Percentiles rank a stretch among this genome's conserved stretches.
phyloP scores from a whole-genome alignment of 495 filamentous ascomycete species.

The Annulohypoxylon stygium region DNA sequence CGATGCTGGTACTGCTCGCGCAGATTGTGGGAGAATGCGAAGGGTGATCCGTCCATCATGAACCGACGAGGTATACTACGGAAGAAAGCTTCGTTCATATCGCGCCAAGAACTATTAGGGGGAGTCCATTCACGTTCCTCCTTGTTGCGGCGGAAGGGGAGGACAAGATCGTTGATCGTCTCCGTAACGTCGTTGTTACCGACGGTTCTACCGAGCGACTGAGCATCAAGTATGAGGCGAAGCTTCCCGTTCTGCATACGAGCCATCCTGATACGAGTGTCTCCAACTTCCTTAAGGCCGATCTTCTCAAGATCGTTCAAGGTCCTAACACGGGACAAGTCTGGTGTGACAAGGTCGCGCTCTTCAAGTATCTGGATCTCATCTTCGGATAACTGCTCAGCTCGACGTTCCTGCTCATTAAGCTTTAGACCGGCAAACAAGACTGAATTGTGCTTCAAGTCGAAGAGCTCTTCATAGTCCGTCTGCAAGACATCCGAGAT shows the following conservation, averaged over 20 bases:
- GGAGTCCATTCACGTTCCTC: constrained; percentile 46
- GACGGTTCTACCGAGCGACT: constrained; percentile 46
- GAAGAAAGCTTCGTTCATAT: constrained; percentile 46
- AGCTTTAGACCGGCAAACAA: constrained; percentile 55
- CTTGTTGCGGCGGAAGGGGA: constrained; percentile 49
- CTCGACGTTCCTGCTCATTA: constrained; percentile 49
- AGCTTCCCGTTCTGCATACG: constrained; percentile 56
- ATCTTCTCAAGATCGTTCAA: constrained; percentile 52
- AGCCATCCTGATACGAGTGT: constrained; percentile 52
- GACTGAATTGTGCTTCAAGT: constrained; percentile 55
- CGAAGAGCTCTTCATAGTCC: constrained; percentile 60
- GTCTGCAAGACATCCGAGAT: constrained; percentile 56
- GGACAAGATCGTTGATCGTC: constrained; percentile 52
- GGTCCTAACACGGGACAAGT: constrained; percentile 50
- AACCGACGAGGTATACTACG: constrained; percentile 36
- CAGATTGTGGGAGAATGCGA: constrained; percentile 31
- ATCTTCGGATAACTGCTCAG: constrained; percentile 49
- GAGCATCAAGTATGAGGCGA: constrained; percentile 49
- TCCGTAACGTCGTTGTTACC: constrained; percentile 50
- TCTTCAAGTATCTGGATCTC: constrained; percentile 55
- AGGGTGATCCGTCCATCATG: constrained; percentile 31
- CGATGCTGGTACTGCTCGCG: constrained; percentile 43
- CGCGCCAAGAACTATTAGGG: constrained; percentile 51
- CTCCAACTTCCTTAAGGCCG: constrained; percentile 49
- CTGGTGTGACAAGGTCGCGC: constrained; percentile 54